Conservation (phyloP, 208 protist genomes). For the Acanthamoeba triangularis region DNA sequence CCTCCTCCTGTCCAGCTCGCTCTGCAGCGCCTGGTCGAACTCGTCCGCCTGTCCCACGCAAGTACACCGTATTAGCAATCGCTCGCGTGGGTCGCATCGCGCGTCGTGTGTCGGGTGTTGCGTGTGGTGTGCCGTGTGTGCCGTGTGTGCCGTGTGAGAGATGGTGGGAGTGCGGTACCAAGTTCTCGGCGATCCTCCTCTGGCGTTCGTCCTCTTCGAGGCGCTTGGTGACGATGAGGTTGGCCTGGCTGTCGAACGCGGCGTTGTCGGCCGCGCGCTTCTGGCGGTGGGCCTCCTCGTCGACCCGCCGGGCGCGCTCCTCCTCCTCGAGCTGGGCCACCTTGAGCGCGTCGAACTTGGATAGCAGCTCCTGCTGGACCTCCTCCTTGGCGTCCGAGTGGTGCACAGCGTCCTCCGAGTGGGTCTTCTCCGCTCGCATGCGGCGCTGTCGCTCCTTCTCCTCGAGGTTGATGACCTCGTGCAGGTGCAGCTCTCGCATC, state of each 20-base stretch:
- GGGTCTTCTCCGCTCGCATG: conserved; percentile 66
- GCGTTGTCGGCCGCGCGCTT: conserved; percentile 57
- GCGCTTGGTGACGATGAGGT: conserved; percentile 57
- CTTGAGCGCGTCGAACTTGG: conserved; percentile 21
- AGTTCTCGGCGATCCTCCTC: conserved; percentile 54
- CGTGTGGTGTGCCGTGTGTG: background rate
- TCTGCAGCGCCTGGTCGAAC: conserved; percentile 45
- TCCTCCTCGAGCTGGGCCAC: conserved; percentile 37
- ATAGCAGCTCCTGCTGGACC: conserved; percentile 47
- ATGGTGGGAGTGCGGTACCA: background rate
- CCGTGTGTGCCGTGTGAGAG: background rate
- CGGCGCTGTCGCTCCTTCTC: conserved; percentile 50
- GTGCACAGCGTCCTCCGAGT: conserved; percentile 72
- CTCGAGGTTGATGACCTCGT: conserved; percentile 63
- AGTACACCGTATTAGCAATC: background rate
- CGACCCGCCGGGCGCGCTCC: conserved; percentile 17
- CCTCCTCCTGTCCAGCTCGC: conserved; percentile 60
- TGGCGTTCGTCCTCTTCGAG: conserved; percentile 59
- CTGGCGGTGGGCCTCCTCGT: conserved; percentile 44
- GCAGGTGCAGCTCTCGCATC: conserved; percentile 19
- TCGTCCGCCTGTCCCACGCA: background rate
- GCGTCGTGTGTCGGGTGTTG: background rate
- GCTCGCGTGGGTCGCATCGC: too few relatives aligned
- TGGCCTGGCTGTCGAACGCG: conserved; percentile 65
- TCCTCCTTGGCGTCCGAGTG: conserved; percentile 67